A percentile compares a stretch with the other conserved stretches of the same genome.
These are phyloP conservation scores for Fraxinus latifolia DNA, from an alignment of 305 asterid genomes.

Conservation along the genomic window DNA sequence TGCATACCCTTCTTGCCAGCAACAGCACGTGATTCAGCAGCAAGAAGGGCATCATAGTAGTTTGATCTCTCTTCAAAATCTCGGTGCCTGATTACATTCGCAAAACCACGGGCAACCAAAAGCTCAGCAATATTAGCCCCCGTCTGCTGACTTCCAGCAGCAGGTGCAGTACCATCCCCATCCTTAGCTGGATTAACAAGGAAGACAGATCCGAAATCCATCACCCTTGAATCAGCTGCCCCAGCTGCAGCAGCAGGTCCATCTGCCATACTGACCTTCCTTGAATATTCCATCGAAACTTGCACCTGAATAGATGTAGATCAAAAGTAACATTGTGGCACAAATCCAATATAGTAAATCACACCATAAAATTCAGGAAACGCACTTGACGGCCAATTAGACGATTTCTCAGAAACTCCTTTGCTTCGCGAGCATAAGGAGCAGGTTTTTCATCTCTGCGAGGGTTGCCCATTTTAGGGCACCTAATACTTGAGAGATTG, in stretches of 20 bases:
- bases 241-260: constrained; percentile 58
- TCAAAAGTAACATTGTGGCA: constrained; percentile 22
- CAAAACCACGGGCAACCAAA: constrained; percentile 84
- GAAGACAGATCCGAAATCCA: constrained; percentile 97
- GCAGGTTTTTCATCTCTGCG: constrained; percentile 89
- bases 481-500: constrained; percentile 92
- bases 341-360: constrained; percentile 5
- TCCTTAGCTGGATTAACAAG: constrained; percentile 61
- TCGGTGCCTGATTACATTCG: constrained; percentile 87
- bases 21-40: constrained; percentile 86
- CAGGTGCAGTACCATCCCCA: constrained; percentile 59
- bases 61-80: constrained; percentile 98
- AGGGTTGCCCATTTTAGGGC: constrained; percentile 95
- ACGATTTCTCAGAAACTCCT: constrained; percentile 88
- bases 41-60: constrained; percentile 75
- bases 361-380: constrained; percentile 7
- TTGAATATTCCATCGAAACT: constrained; percentile 93
- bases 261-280: constrained; percentile 73
- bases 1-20: constrained; percentile 88
- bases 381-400: constrained; percentile 85
- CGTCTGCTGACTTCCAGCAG: constrained; percentile 51
- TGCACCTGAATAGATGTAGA: constrained; percentile 52
- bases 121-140: constrained; percentile 86
- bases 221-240: constrained; percentile 62
- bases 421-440: constrained; percentile 96